Base-by-base conservation (phyloP, 129 eudicot species). In the Flaveria robusta region DNA sequence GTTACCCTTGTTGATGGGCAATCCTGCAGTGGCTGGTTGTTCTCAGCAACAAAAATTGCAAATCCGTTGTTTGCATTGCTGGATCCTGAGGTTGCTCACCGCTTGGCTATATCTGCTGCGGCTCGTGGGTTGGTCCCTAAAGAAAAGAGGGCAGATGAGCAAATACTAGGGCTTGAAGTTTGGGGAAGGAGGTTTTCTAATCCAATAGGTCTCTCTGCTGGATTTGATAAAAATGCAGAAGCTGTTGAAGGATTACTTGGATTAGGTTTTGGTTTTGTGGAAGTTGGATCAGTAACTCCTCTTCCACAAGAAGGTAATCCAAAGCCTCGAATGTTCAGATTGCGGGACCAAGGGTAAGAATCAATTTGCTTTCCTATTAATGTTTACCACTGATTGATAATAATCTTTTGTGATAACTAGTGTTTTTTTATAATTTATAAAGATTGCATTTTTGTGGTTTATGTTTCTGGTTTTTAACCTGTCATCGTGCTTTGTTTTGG, bases 191-290 rank as follows among this genome's bases (percentile, higher is more conserved):
- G 85, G 74, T 94, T 94, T 81, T 86, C 97, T 27, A 94, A 94
- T 74, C 99, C 99, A 23, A 70, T 94, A 63, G 99, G 99, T 71
- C 97, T 94, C 43, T 78, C 99, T 75, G 99, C 99, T 71, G 99
- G 99, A 69, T 94, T 94, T 71, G 97, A 94, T 86, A 94, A 91
- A 81, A 94, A 94, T 83, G 99, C 96, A 16, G 99, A 91, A 78
- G 97, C 97, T 49, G 89, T 94, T 81, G 96, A 94, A 58, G 99
- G 99, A 59, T 86, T 94, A 76, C 97, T 94, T 84, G 99, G 97
- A 47, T 55, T 91, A 74, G 99, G 97, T 46, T 94, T 94, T 78
- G 99, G 99, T 52, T 94, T 94, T 71, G 90, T 94, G 15, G 97
- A 91, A 85, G 88, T 91, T 77, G 99, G 99, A 27, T 94, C 99